These are phyloP conservation scores for Alternaria infectoria DNA, from an alignment of 2,329 filamentous ascomycete genomes.

Conservation along the genomic window DNA sequence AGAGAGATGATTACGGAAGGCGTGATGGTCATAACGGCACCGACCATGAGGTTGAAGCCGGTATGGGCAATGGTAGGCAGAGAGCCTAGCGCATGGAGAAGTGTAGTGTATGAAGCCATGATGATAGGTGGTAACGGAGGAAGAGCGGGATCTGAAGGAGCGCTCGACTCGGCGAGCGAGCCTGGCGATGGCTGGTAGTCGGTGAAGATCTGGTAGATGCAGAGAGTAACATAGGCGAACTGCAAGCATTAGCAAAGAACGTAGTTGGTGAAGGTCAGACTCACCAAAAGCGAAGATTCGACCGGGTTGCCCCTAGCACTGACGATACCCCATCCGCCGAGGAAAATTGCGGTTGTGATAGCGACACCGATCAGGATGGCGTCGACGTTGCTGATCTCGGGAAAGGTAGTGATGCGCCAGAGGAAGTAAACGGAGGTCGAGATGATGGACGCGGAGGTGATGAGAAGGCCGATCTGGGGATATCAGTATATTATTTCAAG, in stretches of 20 bases:
- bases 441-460: slow-evolving; percentile 88
- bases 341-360: slow-evolving; percentile 89
- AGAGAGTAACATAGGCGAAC: slow-evolving; percentile 97
- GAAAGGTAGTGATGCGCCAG: slow-evolving; percentile 92
- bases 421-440: slow-evolving; percentile 95
- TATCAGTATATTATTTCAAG: slow-evolving; percentile 41
- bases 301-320: slow-evolving; percentile 94
- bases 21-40: slow-evolving; percentile 93
- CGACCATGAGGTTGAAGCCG: slow-evolving; percentile 83
- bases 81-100: slow-evolving; percentile 81
- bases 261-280: slow-evolving; percentile 9
- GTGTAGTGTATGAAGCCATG: slow-evolving; percentile 95
- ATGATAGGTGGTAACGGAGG: slow-evolving; percentile 96
- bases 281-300: slow-evolving; percentile 81
- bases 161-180: slow-evolving; percentile 59
- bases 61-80: slow-evolving; percentile 85
- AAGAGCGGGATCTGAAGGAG: slow-evolving; percentile 77
- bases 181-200: slow-evolving; percentile 84
- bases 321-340: slow-evolving; percentile 92
- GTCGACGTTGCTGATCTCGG: slow-evolving; percentile 89
- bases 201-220: slow-evolving; percentile 98
- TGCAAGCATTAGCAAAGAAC: slow-evolving; percentile 23
- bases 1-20: slow-evolving; percentile 95
- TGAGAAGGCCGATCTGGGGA: slow-evolving; percentile 81
- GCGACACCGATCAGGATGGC: slow-evolving; percentile 91